Evolutionary conservation across 768 basidiomycete species (phyloP).

Genomic region (Favolaschia claudopus): DNA sequence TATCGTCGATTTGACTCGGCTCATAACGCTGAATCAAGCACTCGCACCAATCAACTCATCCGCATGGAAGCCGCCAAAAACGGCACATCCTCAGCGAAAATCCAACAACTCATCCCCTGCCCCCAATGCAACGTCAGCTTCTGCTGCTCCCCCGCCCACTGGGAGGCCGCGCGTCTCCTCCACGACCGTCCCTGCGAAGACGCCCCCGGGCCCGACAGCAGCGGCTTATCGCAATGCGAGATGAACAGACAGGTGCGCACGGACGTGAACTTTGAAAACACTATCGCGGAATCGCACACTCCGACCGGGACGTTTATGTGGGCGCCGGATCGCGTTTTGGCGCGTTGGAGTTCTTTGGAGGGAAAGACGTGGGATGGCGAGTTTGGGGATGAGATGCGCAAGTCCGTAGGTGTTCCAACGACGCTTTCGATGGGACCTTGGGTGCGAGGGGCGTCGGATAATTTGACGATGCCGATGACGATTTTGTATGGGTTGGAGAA

Average conservation of each 20-base stretch:
- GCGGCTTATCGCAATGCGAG: constrained; percentile 33
- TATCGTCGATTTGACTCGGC: neutral
- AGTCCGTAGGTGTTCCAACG: neutral
- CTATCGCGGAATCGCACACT: constrained; percentile 1
- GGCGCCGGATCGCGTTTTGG: constrained; percentile 38
- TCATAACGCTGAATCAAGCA: no score
- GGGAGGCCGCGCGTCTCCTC: constrained; percentile 22
- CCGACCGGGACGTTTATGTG: constrained; percentile 31
- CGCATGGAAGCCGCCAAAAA: constrained; percentile 26
- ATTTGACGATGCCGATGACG: constrained; percentile 41
- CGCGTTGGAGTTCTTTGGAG: constrained; percentile 34
- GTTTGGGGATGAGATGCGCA: constrained; percentile 27
- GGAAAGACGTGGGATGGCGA: constrained; percentile 36
- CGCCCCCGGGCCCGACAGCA: constrained; percentile 18
- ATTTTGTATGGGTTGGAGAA: constrained; percentile 41
- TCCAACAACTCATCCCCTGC: constrained; percentile 28
- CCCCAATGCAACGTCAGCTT: constrained; percentile 32
- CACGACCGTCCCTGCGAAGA: constrained; percentile 33
- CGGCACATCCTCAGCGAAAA: constrained; percentile 2
- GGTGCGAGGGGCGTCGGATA: constrained; percentile 36
- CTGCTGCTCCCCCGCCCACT: constrained; percentile 36
- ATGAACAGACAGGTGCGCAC: constrained; percentile 31
- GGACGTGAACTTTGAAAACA: constrained; percentile 21
- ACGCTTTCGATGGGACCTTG: constrained; percentile 17
- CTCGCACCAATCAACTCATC: constrained; percentile 33